Conservation (phyloP, 78 protist species). For the Cavenderia fasciculata region DNA sequence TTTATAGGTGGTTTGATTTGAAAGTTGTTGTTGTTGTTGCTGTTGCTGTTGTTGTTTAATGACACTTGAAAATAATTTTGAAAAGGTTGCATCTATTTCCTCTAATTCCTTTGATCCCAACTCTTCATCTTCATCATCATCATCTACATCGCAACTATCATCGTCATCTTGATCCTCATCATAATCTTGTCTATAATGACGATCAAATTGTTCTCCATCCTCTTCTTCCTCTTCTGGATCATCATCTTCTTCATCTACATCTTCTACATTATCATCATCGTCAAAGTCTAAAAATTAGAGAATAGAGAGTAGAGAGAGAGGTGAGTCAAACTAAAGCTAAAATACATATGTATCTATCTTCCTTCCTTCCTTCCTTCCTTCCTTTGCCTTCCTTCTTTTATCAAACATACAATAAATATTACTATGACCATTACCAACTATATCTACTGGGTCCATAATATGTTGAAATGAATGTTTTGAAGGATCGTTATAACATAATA, state of each 20-base stretch:
- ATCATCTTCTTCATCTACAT: neutral
- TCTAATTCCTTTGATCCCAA: neutral
- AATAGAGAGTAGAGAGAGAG: no score
- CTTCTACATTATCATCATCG: constrained; percentile 1
- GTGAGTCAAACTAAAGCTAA: neutral
- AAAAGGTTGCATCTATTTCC: constrained; percentile 16
- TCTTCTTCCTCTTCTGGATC: neutral
- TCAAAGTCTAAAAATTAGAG: neutral
- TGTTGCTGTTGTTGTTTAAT: no score
- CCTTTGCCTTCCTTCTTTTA: no score
- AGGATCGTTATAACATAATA: constrained; percentile 1
- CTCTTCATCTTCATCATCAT: neutral
- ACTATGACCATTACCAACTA: neutral
- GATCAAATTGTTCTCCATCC: neutral
- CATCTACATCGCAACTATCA: neutral
- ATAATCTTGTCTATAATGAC: neutral
- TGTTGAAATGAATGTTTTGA: neutral
- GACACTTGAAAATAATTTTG: constrained; percentile 3
- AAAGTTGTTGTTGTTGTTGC: no score
- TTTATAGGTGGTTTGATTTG: neutral
- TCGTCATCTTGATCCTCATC: constrained; percentile 8
- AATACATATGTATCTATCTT: neutral
- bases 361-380: neutral
- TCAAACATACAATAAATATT: neutral
- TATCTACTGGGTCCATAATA: neutral